Evolutionary conservation across 257 asterid species (phyloP).

Genomic region (Nicotiana otophora): DNA sequence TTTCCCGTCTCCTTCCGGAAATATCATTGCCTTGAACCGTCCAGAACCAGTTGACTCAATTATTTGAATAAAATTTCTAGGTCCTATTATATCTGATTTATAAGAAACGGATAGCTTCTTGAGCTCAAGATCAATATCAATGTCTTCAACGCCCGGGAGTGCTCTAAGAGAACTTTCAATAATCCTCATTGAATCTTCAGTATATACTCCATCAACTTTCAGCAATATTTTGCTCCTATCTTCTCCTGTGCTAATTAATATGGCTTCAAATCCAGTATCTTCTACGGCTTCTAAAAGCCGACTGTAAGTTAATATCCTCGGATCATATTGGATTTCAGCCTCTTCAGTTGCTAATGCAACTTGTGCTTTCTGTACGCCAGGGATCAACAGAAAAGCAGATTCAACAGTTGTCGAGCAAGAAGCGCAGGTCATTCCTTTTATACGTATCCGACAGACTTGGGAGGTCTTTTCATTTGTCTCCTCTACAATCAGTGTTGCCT

Average conservation of each 20-base stretch:
- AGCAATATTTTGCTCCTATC: constrained; percentile 26
- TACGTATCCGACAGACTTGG: constrained; percentile 31
- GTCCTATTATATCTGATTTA: constrained; percentile 34
- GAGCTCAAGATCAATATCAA: constrained; percentile 23
- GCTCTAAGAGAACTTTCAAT: constrained; percentile 28
- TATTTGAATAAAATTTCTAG: constrained; percentile 32
- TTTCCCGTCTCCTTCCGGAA: constrained; percentile 29
- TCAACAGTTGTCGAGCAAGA: constrained; percentile 38
- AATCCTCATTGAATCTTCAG: constrained; percentile 21
- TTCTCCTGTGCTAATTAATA: constrained; percentile 26
- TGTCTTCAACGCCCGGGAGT: constrained; percentile 29
- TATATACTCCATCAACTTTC: constrained; percentile 29
- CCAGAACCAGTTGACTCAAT: constrained; percentile 37
- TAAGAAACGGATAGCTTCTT: constrained; percentile 27
- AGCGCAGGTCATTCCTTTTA: constrained; percentile 40
- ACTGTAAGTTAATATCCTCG: constrained; percentile 10
- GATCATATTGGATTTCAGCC: constrained; percentile 38
- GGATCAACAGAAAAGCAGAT: constrained; percentile 23
- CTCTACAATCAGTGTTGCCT: constrained; percentile 21
- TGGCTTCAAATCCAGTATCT: constrained; percentile 29
- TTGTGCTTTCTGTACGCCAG: constrained; percentile 30
- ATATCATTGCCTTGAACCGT: constrained; percentile 27
- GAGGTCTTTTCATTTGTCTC: constrained; percentile 20
- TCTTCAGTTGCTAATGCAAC: constrained; percentile 42
- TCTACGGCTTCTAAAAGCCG: constrained; percentile 25